A percentile compares a stretch with the other conserved stretches of the same genome.
These are phyloP conservation scores for Domatiomyces catenatus DNA, from an alignment of 2,329 filamentous ascomycete genomes.

Conservation along the genomic window DNA sequence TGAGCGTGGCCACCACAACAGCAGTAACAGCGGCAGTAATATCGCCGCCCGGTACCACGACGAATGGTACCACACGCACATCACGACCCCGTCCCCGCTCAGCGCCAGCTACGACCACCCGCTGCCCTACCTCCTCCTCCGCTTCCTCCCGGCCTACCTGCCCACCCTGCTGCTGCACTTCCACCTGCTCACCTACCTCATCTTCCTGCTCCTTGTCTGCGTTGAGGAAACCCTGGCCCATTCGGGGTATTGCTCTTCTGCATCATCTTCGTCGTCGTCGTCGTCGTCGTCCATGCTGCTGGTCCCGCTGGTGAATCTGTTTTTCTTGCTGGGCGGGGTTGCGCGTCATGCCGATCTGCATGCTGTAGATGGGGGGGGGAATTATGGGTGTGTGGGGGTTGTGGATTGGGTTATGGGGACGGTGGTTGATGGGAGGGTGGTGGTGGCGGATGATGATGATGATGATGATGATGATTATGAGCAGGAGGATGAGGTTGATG, in stretches of 20 bases:
- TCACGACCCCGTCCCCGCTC: constrained; percentile 39
- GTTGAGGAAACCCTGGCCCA: constrained; percentile 46
- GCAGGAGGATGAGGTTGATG: constrained; percentile 22
- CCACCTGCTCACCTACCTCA: constrained; percentile 44
- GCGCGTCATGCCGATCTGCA: constrained; percentile 42
- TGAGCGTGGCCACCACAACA: constrained; percentile 6
- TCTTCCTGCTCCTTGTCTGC: constrained; percentile 40
- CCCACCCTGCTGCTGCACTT: constrained; percentile 43
- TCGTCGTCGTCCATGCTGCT: too few relatives aligned
- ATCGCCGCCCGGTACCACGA: constrained; percentile 29
- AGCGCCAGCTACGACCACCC: constrained; percentile 48
- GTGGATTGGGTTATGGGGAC: constrained; percentile 32
- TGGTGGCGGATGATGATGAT: constrained; percentile 19
- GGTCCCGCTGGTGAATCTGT: not conserved
- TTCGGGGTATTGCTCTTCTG: constrained; percentile 45
- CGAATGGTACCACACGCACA: constrained; percentile 39
- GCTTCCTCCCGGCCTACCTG: constrained; percentile 41
- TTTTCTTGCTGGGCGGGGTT: constrained; percentile 34
- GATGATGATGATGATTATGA: constrained; percentile 32
- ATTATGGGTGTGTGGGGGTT: constrained; percentile 32
- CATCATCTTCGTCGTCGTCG: constrained; percentile 34
- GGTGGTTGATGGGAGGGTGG: constrained; percentile 3
- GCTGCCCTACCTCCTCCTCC: constrained; percentile 36
- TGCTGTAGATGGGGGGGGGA: constrained; percentile 33
- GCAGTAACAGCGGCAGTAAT: not conserved